A percentile compares a stretch with the other conserved stretches of the same genome.
Conservation (phyloP, 371 early-diverging fungal genomes). For the Mortierella sp. region DNA sequence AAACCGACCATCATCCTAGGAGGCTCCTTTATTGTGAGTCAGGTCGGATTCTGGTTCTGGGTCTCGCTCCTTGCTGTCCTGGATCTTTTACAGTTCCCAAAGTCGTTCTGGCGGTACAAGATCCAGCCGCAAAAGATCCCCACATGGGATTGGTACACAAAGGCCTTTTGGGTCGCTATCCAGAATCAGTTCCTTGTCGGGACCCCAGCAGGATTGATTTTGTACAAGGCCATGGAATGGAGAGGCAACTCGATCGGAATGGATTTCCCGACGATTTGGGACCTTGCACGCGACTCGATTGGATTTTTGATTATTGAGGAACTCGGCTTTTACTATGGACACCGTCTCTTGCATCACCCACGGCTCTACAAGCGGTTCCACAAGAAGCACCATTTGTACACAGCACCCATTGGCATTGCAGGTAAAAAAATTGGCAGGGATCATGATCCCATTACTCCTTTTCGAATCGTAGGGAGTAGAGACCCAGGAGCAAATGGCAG, state of each 20-base stretch:
- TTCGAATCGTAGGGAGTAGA: not conserved
- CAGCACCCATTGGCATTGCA: constrained; percentile 67
- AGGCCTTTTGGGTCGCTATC: constrained; percentile 42
- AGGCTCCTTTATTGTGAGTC: constrained; percentile 35
- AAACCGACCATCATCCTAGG: constrained; percentile 39
- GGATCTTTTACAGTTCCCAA: constrained; percentile 52
- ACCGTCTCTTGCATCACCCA: constrained; percentile 63
- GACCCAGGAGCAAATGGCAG: not conserved
- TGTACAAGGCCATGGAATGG: constrained; percentile 42
- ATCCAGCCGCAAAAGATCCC: constrained; percentile 54
- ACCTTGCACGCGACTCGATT: constrained; percentile 53
- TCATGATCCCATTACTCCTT: not conserved
- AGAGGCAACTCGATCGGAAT: constrained; percentile 41
- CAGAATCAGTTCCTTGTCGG: constrained; percentile 53
- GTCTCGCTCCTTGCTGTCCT: constrained; percentile 38
- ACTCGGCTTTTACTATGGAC: constrained; percentile 67
- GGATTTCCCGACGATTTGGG: constrained; percentile 39
- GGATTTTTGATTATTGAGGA: constrained; percentile 67
- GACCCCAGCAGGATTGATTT: constrained; percentile 32
- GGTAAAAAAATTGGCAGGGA: constrained; percentile 49
- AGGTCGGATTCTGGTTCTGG: constrained; percentile 52
- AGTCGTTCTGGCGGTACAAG: constrained; percentile 47
- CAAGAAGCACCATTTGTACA: constrained; percentile 70
- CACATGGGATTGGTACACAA: constrained; percentile 36
- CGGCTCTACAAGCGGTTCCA: constrained; percentile 63